A percentile compares a stretch with the other conserved stretches of the same genome.
Evolutionary conservation across 1,284 basidiomycete species (phyloP).

Genomic region (Leccinum griseonigrum): DNA sequence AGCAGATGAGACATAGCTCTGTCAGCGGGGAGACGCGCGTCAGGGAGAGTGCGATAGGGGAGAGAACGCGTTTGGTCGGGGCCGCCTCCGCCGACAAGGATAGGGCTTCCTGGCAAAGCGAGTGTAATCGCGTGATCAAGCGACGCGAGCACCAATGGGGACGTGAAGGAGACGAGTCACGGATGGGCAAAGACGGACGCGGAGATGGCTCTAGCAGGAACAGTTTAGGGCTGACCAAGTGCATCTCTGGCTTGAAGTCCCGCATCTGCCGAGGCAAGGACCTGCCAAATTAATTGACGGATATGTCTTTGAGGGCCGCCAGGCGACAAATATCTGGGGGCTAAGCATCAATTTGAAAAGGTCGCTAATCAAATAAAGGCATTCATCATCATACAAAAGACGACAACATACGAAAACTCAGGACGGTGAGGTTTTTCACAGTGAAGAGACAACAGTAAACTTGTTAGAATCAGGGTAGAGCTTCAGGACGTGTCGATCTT

Average conservation of each 20-base stretch:
- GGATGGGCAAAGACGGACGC: not conserved
- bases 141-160: constrained; percentile 12
- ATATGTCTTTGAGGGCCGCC: constrained; percentile 52
- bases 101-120: constrained; percentile 23
- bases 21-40: constrained; percentile 42
- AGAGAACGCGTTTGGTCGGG: constrained; percentile 24
- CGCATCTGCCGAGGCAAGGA: constrained; percentile 68
- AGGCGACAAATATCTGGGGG: constrained; percentile 57
- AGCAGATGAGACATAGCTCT: constrained; percentile 50
- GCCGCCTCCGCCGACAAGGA: not conserved
- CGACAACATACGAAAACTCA: constrained; percentile 30
- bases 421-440: constrained; percentile 29
- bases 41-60: constrained; percentile 34
- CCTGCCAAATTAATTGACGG: constrained; percentile 54
- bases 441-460: constrained; percentile 25
- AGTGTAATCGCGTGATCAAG: constrained; percentile 16
- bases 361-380: constrained; percentile 2
- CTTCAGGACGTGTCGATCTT: constrained; percentile 33
- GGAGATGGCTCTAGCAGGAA: constrained; percentile 42
- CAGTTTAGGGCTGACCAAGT: constrained; percentile 51
- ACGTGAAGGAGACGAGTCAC: not conserved
- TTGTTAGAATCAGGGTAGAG: constrained; percentile 30
- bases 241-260: constrained; percentile 44
- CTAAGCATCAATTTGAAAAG: constrained; percentile 36
- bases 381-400: not conserved